Base-by-base conservation (phyloP, 1,284 basidiomycete genomes). In the Mrakiaceae sp. region DNA sequence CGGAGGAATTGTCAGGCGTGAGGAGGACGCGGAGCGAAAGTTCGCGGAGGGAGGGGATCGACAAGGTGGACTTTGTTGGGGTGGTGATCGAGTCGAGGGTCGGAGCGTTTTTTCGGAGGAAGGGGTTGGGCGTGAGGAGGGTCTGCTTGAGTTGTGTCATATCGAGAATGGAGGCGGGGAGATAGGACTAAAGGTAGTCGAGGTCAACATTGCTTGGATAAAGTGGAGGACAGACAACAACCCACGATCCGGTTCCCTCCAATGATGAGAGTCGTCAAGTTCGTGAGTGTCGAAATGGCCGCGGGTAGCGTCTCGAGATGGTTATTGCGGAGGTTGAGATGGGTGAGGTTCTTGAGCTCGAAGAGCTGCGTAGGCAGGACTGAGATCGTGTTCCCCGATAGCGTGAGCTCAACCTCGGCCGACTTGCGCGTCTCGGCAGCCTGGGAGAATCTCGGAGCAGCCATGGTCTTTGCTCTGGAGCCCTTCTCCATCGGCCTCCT, bases 241-340 rank as follows among this genome's bases (percentile, higher is more conserved):
- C 76, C 59, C 49, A 75, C 76, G 16, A 78, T 74, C 42, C 68
- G 64, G 62, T 78, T 78, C 63, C 71, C 70, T 44, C 73, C 71
- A 48, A 78, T 74, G 62, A 74, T 76, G 27, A 78, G 70, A 60
- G 74, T 73, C 58, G 71, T 72, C 40, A 78, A 67, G 53, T 74
- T 68, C 8, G 62, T 52, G 5, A 78, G 68, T 16, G 71, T 69
- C 0, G 74, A 74, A 51, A 78, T 74, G 3, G 75, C 75, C 3
- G 76, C 73, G 0, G 76, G 76, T 0, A 78, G 63, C 0, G 68
- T 59, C 0, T 63, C 70, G 10, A 78, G 62, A 14, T 71, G 64
- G 58, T 78, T 78, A 42, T 69, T 67, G 1, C 72, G 55, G 5
- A 57, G 43, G 43, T 10, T 47, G 43, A 57, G 55, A 40, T n/a